Conservation (phyloP, 768 basidiomycete genomes). For the Cystobasidium ongulense region DNA sequence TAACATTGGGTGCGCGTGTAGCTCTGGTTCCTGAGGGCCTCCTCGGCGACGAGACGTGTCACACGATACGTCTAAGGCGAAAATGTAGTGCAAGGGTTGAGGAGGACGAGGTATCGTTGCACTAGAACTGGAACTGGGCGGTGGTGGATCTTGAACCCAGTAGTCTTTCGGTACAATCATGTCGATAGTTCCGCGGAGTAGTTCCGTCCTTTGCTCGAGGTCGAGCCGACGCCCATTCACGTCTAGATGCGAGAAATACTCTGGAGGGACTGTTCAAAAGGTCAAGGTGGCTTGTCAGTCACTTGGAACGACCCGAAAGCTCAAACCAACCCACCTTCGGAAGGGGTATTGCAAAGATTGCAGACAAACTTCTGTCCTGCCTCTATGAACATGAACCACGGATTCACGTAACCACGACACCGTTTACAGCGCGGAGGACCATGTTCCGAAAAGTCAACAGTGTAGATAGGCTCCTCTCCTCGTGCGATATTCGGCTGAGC, state of each 20-base stretch:
- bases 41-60: constrained; percentile 59
- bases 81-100: constrained; percentile 64
- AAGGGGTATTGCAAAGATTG: constrained; percentile 76
- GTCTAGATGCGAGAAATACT: constrained; percentile 79
- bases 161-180: constrained; percentile 75
- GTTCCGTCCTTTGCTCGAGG: constrained; percentile 70
- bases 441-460: constrained; percentile 61
- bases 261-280: constrained; percentile 55
- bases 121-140: constrained; percentile 38
- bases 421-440: constrained; percentile 68
- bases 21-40: not conserved
- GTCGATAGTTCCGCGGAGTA: constrained; percentile 84
- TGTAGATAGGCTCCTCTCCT: constrained; percentile 66
- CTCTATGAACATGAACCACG: constrained; percentile 77
- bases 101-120: constrained; percentile 55
- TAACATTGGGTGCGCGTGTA: constrained; percentile 49
- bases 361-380: constrained; percentile 84
- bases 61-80: constrained; percentile 73
- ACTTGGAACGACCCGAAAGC: not conserved
- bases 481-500: constrained; percentile 62
- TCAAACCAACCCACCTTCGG: constrained; percentile 59
- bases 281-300: constrained; percentile 19
- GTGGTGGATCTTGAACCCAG: constrained; percentile 56
- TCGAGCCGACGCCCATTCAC: constrained; percentile 69
- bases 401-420: constrained; percentile 86